A percentile compares a stretch with the other conserved stretches of the same genome.
These are phyloP conservation scores for Geotrichum klebahnii DNA, from an alignment of 1,139 yeast genomes.

Conservation along the genomic window DNA sequence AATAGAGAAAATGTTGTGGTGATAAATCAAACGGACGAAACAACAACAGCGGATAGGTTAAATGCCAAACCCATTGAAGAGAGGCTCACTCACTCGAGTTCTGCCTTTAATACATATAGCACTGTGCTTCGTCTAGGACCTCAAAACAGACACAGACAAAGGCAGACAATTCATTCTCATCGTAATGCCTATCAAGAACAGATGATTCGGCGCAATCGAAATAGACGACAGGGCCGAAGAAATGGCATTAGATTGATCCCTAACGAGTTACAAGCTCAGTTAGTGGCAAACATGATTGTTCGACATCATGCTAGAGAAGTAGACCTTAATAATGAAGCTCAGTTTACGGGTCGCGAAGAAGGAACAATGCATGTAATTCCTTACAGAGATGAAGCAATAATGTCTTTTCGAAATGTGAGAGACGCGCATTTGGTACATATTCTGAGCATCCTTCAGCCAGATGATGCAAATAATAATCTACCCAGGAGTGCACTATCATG, in stretches of 20 bases:
- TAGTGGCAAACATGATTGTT: neutral
- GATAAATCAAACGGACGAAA: too few species aligned
- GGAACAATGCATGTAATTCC: neutral
- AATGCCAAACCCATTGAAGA: too few species aligned
- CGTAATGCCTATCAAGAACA: too few species aligned
- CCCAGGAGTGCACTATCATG: neutral
- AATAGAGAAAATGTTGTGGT: too few species aligned
- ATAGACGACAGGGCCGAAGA: neutral
- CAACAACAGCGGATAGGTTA: too few species aligned
- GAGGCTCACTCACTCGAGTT: too few species aligned
- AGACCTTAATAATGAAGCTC: neutral
- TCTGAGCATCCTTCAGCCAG: neutral
- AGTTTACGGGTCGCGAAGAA: too few species aligned
- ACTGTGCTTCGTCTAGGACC: too few species aligned
- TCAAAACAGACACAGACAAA: too few species aligned
- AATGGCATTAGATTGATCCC: neutral
- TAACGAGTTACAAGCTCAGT: neutral
- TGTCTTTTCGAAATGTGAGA: neutral
- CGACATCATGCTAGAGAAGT: neutral
- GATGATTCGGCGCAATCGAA: neutral
- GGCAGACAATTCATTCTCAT: too few species aligned
- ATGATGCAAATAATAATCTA: neutral
- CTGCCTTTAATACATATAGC: too few species aligned
- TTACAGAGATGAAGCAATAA: neutral
- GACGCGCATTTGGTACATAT: constrained; percentile 3